These are phyloP conservation scores for maize (Zea mays) DNA, from an alignment of 176 grass and related monocot genomes.

Conservation along the genomic window Zm-B73-REFERENCE-NAM-5.0 NC_050097.1:3694001-3694500, in stretches of 20 bases:
- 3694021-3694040: constrained; percentile 44
- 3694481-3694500: neutral
- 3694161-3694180: constrained; percentile 79
- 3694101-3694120: constrained; percentile 47
- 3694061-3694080: constrained; percentile 34
- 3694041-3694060: constrained; percentile 40
- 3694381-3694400: neutral
- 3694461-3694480: neutral
- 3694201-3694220: constrained; percentile 50
- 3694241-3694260: constrained; percentile 80
- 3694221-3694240: constrained; percentile 64
- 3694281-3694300: neutral
- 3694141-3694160: constrained; percentile 75
- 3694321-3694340: neutral
- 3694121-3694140: constrained; percentile 67
- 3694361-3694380: constrained; percentile 10
- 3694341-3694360: constrained; percentile 46
- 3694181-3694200: constrained; percentile 82
- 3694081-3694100: constrained; percentile 22
- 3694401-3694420: constrained; percentile 19
- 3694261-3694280: constrained; percentile 64
- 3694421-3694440: constrained; percentile 38
- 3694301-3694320: constrained; percentile 39
- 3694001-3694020: constrained; percentile 44
- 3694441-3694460: constrained; percentile 17